A percentile compares a stretch with the other conserved stretches of the same genome.
phyloP scores from a whole-genome alignment of 163 green algal genomes.

The Chlorella variabilis region DNA sequence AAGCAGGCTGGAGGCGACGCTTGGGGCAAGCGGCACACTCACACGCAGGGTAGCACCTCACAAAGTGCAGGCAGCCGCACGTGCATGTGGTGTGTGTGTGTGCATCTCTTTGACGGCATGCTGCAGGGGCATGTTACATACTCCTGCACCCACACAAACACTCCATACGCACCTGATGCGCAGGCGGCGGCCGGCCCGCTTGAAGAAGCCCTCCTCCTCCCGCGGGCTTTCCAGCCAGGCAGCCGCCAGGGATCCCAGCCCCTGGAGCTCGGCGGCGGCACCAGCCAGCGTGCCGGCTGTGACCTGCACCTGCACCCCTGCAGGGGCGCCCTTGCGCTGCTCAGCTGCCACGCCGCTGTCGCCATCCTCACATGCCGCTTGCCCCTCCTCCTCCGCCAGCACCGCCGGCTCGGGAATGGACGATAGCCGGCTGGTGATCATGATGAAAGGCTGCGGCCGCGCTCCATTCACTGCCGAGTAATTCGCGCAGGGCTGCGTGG shows the following conservation, averaged over 20 bases:
- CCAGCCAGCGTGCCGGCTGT: not conserved
- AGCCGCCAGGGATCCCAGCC: not conserved
- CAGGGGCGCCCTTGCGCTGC: not conserved
- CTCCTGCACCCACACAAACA: too few species aligned
- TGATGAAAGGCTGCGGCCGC: not conserved
- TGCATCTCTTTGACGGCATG: too few species aligned
- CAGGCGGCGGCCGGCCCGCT: not conserved
- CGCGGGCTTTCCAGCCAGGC: not conserved
- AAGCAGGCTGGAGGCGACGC: not conserved
- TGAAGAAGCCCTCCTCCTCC: not conserved
- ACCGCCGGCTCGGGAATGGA: not conserved
- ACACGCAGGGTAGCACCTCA: too few species aligned
- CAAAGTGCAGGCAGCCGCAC: too few species aligned
- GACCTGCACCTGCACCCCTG: not conserved
- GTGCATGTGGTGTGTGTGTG: too few species aligned
- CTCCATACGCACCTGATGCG: constrained; percentile 3
- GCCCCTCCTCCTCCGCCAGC: too few species aligned
- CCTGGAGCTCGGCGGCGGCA: not conserved
- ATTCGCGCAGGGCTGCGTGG: not conserved
- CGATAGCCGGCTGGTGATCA: not conserved
- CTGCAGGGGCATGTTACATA: too few species aligned
- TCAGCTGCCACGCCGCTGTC: not conserved
- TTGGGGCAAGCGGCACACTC: not conserved
- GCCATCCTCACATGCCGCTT: not conserved
- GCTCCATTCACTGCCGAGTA: not conserved